Evolutionary conservation across 306 rosid genomes (phyloP).

Genomic region (Amphicarpaea edgeworthii): DNA sequence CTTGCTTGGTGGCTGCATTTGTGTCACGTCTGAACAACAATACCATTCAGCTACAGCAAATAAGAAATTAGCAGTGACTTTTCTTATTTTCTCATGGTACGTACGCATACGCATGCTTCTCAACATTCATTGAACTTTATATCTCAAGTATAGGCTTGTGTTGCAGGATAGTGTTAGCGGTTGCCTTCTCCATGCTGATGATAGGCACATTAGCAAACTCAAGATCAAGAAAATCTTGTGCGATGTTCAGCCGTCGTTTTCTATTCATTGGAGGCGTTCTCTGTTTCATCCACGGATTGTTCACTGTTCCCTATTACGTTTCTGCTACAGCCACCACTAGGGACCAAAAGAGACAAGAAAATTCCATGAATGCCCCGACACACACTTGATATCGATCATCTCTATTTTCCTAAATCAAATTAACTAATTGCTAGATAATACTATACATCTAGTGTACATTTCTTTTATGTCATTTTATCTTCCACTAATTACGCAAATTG

Average conservation of each 20-base stretch:
- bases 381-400: not conserved
- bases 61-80: constrained; percentile 57
- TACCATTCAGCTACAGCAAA: constrained; percentile 54
- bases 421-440: not conserved
- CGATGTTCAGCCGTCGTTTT: constrained; percentile 54
- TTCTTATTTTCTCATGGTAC: constrained; percentile 77
- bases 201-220: constrained; percentile 69
- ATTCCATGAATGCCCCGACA: not conserved
- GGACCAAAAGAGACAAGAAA: constrained; percentile 46
- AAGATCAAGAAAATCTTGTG: constrained; percentile 66
- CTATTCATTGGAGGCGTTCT: constrained; percentile 76
- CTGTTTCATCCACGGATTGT: constrained; percentile 78
- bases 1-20: constrained; percentile 75
- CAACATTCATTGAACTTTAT: too few species aligned
- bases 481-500: not conserved
- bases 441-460: not conserved
- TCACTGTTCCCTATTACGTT: constrained; percentile 69
- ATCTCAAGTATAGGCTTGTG: too few species aligned
- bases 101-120: too few species aligned
- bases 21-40: constrained; percentile 55
- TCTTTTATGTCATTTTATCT: not conserved
- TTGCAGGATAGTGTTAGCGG: constrained; percentile 64
- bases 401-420: not conserved
- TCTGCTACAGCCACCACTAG: constrained; percentile 59
- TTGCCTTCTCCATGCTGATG: constrained; percentile 67